Evolutionary conservation across 2,329 filamentous ascomycete genomes (phyloP).

Genomic region (Ceratocystis diversiconidia): DNA sequence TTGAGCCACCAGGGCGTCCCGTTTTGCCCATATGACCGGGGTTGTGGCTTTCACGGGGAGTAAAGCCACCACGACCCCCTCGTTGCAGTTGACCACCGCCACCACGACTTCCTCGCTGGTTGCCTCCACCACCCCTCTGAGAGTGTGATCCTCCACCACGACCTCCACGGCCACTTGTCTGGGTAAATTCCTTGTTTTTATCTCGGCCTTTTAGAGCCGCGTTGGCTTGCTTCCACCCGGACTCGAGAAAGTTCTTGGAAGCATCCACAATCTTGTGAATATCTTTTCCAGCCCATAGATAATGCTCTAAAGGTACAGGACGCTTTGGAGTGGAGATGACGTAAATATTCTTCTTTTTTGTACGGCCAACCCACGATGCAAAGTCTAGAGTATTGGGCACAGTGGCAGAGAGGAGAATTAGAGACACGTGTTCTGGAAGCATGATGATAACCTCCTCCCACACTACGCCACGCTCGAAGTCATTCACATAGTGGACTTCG

Average conservation of each 20-base stretch:
- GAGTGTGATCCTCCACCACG: slow-evolving; percentile 10
- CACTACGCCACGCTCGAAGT: slow-evolving; percentile 86
- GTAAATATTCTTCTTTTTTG: slow-evolving; percentile 97
- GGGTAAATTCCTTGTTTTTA: slow-evolving; percentile 32
- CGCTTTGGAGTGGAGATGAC: slow-evolving; percentile 95
- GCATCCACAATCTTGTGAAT: slow-evolving; percentile 91
- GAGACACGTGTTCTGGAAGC: slow-evolving; percentile 89
- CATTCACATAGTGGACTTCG: slow-evolving; percentile 97
- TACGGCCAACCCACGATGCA: slow-evolving; percentile 93
- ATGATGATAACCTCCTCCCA: slow-evolving; percentile 99
- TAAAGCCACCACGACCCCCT: slow-evolving; percentile 38
- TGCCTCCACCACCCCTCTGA: slow-evolving; percentile 22
- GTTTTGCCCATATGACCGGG: slow-evolving; percentile 81
- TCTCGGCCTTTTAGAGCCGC: slow-evolving; percentile 67
- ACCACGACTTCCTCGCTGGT: slow-evolving; percentile 26
- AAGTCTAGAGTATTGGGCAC: slow-evolving; percentile 97
- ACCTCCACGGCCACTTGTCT: slow-evolving; percentile 18
- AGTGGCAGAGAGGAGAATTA: slow-evolving; percentile 89
- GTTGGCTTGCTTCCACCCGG: slow-evolving; percentile 90
- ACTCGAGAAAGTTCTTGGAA: slow-evolving; percentile 81
- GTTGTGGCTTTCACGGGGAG: slow-evolving; percentile 44
- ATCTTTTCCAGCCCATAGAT: slow-evolving; percentile 83
- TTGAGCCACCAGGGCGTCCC: slow-evolving; percentile 71
- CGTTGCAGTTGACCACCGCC: slow-evolving; percentile 33
- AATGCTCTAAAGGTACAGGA: slow-evolving; percentile 89